Evolutionary conservation across 2,329 filamentous ascomycete species (phyloP), one percentile per base, ranked within the genome.

Genomic region (Trichoderma simmonsii): DNA sequence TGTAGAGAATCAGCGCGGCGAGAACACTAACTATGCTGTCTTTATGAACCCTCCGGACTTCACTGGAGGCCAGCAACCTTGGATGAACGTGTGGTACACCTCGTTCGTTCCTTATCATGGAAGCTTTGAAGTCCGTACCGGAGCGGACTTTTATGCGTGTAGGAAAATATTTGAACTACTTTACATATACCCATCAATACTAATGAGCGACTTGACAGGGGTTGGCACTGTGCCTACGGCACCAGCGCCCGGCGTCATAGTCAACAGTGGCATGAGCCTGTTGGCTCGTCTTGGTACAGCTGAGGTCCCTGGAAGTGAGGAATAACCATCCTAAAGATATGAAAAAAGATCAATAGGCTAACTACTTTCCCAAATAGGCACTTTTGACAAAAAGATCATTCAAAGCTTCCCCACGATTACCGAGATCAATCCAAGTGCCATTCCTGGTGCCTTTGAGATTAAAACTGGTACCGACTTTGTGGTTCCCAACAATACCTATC

Each of bases 21-120:
- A 5, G n/a, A 69, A 72, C 28, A 72, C 70, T 6, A 72, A 11
- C 36, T 72, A 72, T 69, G 70, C 70, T 8, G 34, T 51, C 3
- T 72, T 72, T n/a, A 72, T 69, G 56, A 57, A 72, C 14, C 39
- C 70, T 28, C 70, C 70, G 15, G 7, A 48, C 1, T 72, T 72
- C 32, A 39, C 51, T 48, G 70, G 56, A 6, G 64, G 54, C 15
- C 21, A 21, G 15, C 30, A 56, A 24, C 64, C 70, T 51, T 69
- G 56, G 64, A 54, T 72, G 56, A 72, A 72, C 39, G 70, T 72
- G 15, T 72, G 70, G 70, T 72, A 68, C 28, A 69, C 70, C 3
- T 11, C 64, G 1, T 72, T 72, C 11, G 64, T 61, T 7, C 70
- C 70, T 3, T 28, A 69, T 15, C 39, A 56, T 30, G 70, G 64